phyloP scores from a whole-genome alignment of 768 basidiomycete genomes.

The Daedaleopsis sinensis region DNA sequence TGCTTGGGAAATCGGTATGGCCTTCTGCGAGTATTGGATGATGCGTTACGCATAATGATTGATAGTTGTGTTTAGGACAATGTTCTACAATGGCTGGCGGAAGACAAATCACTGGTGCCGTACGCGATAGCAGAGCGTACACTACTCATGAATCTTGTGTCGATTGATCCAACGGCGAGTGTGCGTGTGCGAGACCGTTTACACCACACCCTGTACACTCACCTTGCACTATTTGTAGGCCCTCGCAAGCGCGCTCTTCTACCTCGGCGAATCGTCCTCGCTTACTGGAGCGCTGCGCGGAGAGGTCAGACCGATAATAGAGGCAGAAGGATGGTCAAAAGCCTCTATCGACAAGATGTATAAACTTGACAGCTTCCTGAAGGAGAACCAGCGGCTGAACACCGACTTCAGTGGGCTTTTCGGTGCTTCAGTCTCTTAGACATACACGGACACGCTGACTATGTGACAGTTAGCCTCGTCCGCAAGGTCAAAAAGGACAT shows the following conservation, averaged over 20 bases:
- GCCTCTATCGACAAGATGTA: slow-evolving; percentile 30
- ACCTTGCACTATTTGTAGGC: slow-evolving; percentile 14
- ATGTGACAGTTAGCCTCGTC: slow-evolving; percentile 1
- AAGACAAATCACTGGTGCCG: slow-evolving; percentile 17
- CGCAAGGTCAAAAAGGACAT: slow-evolving; percentile 17
- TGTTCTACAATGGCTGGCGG: slow-evolving; percentile 36
- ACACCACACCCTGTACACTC: slow-evolving; percentile 11
- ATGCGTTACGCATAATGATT: background rate
- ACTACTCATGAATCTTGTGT: slow-evolving; percentile 31
- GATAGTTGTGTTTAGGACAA: slow-evolving; percentile 28
- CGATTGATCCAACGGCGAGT: slow-evolving; percentile 19
- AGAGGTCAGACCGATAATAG: slow-evolving; percentile 31
- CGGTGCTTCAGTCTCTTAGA: background rate
- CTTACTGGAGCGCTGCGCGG: slow-evolving; percentile 29
- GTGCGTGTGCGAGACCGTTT: slow-evolving; percentile 16
- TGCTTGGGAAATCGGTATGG: background rate
- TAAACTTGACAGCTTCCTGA: slow-evolving; percentile 38
- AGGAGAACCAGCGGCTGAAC: slow-evolving; percentile 28
- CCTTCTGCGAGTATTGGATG: background rate
- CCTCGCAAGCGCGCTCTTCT: slow-evolving; percentile 31
- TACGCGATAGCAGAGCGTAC: slow-evolving; percentile 27
- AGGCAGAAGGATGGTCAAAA: slow-evolving; percentile 34
- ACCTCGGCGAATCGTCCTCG: slow-evolving; percentile 32
- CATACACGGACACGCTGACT: background rate
- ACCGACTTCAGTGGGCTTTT: slow-evolving; percentile 10